Evolutionary conservation across 2,329 filamentous ascomycete species (phyloP).

Genomic region (Chrysosporium keratinophilum): DNA sequence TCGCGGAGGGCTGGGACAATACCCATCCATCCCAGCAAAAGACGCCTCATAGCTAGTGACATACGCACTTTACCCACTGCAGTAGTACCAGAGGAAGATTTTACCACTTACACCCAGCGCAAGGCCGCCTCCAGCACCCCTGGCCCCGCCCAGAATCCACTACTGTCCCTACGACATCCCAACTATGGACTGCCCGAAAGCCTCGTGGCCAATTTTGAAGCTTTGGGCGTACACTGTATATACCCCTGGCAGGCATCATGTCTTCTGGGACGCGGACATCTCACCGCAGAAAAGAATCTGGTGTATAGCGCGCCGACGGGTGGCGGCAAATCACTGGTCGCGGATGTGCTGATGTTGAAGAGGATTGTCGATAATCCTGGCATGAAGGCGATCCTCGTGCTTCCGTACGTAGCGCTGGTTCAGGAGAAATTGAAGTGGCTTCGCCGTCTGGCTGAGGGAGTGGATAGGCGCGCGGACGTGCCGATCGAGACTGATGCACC

Average conservation of each 20-base stretch:
- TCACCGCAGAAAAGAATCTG: slow-evolving; percentile 56
- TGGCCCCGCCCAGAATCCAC: slow-evolving; percentile 31
- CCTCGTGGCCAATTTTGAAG: slow-evolving; percentile 54
- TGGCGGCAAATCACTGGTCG: slow-evolving; percentile 66
- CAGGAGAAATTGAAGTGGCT: slow-evolving; percentile 71
- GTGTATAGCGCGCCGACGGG: slow-evolving; percentile 74
- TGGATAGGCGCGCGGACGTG: slow-evolving; percentile 35
- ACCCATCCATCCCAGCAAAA: slow-evolving; percentile 6
- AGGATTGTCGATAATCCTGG: slow-evolving; percentile 53
- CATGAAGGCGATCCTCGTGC: slow-evolving; percentile 59
- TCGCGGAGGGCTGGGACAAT: neutral
- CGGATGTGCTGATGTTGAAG: slow-evolving; percentile 62
- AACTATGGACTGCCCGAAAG: slow-evolving; percentile 52
- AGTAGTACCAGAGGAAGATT: slow-evolving; percentile 14
- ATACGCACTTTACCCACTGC: slow-evolving; percentile 24
- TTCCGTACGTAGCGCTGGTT: slow-evolving; percentile 69
- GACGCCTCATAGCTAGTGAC: slow-evolving; percentile 34
- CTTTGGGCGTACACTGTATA: slow-evolving; percentile 59
- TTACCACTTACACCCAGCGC: slow-evolving; percentile 51
- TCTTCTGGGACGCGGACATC: slow-evolving; percentile 54
- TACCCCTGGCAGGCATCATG: slow-evolving; percentile 74
- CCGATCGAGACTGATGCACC: slow-evolving; percentile 17
- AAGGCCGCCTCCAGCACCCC: slow-evolving; percentile 25
- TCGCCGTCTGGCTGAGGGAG: slow-evolving; percentile 53
- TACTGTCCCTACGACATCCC: slow-evolving; percentile 52